These are phyloP conservation scores for Ustilago esculenta DNA, from an alignment of 1,284 basidiomycete genomes.

Conservation along the genomic window DNA sequence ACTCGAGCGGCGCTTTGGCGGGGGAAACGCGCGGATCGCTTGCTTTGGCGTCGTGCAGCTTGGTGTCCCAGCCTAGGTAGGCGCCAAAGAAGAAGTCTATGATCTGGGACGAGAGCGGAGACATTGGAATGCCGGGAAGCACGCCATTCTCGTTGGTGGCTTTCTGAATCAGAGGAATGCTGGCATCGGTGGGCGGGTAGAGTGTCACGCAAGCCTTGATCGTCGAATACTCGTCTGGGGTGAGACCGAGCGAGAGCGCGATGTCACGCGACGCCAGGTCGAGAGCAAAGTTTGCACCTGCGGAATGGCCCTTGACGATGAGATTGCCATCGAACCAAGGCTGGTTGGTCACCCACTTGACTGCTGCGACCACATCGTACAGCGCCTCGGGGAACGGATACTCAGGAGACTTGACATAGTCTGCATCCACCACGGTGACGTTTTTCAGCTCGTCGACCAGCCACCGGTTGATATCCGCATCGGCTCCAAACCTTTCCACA, in stretches of 20 bases:
- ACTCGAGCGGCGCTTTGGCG: slow-evolving; percentile 5
- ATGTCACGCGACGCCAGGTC: slow-evolving; percentile 6
- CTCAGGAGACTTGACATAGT: slow-evolving; percentile 44
- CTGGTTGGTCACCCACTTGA: slow-evolving; percentile 28
- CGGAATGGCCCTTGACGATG: slow-evolving; percentile 29
- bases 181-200: slow-evolving; percentile 30
- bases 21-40: slow-evolving; percentile 37
- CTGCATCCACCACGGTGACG: slow-evolving; percentile 30
- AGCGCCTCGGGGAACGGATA: slow-evolving; percentile 31
- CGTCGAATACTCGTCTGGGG: slow-evolving; percentile 10
- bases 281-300: slow-evolving; percentile 32
- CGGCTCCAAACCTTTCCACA: slow-evolving; percentile 29
- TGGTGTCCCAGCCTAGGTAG: slow-evolving; percentile 19
- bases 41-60: slow-evolving; percentile 3
- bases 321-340: slow-evolving; percentile 38
- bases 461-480: slow-evolving; percentile 27
- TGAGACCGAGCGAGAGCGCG: slow-evolving; percentile 25
- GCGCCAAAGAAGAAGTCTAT: slow-evolving; percentile 44
- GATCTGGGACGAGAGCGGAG: slow-evolving; percentile 16
- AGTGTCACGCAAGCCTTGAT: slow-evolving; percentile 39
- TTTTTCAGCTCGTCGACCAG: slow-evolving; percentile 20
- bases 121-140: slow-evolving; percentile 25
- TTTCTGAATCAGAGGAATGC: slow-evolving; percentile 22
- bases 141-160: slow-evolving; percentile 31
- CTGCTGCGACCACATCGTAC: slow-evolving; percentile 24